A percentile compares a stretch with the other conserved stretches of the same genome.
phyloP scores from a whole-genome alignment of 495 filamentous ascomycete species.

The Aspergillus heteromorphus region DNA sequence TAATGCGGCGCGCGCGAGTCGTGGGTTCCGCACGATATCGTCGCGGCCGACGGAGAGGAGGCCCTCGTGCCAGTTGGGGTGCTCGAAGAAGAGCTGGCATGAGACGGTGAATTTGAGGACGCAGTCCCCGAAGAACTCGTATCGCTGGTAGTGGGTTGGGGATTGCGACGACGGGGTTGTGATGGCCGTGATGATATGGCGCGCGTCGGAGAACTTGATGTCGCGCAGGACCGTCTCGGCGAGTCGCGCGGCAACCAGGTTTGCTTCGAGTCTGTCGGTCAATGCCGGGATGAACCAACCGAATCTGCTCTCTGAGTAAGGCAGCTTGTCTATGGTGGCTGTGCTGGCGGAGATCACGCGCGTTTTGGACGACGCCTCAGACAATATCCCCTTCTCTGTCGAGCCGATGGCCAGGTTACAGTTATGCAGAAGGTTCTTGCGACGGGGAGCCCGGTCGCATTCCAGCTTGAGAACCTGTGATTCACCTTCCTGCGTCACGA shows the following conservation, averaged over 20 bases:
- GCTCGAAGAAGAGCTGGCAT: slow-evolving; percentile 58
- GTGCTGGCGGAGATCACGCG: slow-evolving; percentile 17
- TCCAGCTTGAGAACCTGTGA: slow-evolving; percentile 20
- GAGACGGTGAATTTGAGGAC: slow-evolving; percentile 76
- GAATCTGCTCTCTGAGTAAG: slow-evolving; percentile 56
- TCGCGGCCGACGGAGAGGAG: slow-evolving; percentile 66
- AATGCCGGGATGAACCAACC: slow-evolving; percentile 73
- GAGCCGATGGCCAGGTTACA: slow-evolving; percentile 2
- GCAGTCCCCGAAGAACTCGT: slow-evolving; percentile 86
- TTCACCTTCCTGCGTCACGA: not conserved
- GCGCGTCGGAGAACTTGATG: slow-evolving; percentile 48
- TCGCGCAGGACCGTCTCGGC: slow-evolving; percentile 53
- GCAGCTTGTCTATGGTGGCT: slow-evolving; percentile 50
- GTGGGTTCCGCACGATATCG: slow-evolving; percentile 65
- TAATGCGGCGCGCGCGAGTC: slow-evolving; percentile 59
- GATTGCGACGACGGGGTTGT: slow-evolving; percentile 58
- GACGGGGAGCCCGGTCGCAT: slow-evolving; percentile 23
- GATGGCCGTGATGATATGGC: slow-evolving; percentile 67
- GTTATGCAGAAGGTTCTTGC: slow-evolving; percentile 32
- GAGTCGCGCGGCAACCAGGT: slow-evolving; percentile 59
- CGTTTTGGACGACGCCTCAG: slow-evolving; percentile 14
- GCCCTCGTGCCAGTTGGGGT: slow-evolving; percentile 71
- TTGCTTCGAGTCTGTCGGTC: slow-evolving; percentile 59
- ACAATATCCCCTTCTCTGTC: slow-evolving; percentile 8
- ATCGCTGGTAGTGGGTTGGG: slow-evolving; percentile 68